Evolutionary conservation across 352 stramenopile species (phyloP).

Genomic region (Pythium angustatum): DNA sequence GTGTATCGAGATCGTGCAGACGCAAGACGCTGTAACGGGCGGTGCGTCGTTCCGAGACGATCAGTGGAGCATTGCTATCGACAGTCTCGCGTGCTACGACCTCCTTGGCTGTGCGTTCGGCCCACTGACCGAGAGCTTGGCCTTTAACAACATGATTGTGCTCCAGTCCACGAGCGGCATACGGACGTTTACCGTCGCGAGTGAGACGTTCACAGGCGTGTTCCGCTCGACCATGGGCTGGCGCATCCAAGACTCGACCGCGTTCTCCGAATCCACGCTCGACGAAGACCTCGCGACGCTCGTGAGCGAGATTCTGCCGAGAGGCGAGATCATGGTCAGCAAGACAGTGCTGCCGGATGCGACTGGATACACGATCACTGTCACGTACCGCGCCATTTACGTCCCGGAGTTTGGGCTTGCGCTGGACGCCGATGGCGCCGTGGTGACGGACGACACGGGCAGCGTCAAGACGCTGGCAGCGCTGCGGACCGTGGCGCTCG

Average conservation of each 20-base stretch:
- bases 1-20: slow-evolving; percentile 6
- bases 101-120: slow-evolving; percentile 27
- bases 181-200: slow-evolving; percentile 13
- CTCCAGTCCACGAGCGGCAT: slow-evolving; percentile 7
- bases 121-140: slow-evolving; percentile 12
- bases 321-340: background rate
- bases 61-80: slow-evolving; percentile 25
- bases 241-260: slow-evolving; percentile 15
- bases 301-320: slow-evolving; percentile 22
- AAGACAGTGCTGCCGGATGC: background rate
- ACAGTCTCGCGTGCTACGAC: slow-evolving; percentile 31
- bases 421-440: background rate
- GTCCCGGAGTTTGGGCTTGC: slow-evolving; percentile 6
- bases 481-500: slow-evolving; percentile 6
- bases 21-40: background rate
- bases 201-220: slow-evolving; percentile 10
- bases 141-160: slow-evolving; percentile 23
- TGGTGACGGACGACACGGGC: background rate
- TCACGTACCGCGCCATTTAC: slow-evolving; percentile 8
- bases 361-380: background rate
- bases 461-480: background rate
- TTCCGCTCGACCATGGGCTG: slow-evolving; percentile 29
- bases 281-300: slow-evolving; percentile 12
- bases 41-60: slow-evolving; percentile 10
- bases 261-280: slow-evolving; percentile 9